These are phyloP conservation scores for Besnoitia besnoiti DNA, from an alignment of 169 alveolate species.

Conservation along the genomic window DNA sequence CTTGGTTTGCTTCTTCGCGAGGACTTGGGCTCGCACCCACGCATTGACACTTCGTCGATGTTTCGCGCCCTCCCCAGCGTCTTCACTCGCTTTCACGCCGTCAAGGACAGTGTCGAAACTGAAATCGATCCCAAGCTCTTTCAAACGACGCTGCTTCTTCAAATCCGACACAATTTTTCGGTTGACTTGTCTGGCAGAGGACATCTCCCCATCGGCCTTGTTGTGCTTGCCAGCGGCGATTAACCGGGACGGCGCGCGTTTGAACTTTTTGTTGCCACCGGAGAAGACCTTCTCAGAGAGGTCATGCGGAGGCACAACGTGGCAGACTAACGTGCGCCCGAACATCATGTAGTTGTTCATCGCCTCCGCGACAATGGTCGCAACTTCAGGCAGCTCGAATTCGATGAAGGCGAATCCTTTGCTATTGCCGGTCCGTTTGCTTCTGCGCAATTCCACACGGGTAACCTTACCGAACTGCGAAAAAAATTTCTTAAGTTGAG, in stretches of 20 bases:
- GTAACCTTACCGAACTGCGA: constrained; percentile 67
- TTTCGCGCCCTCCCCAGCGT: constrained; percentile 4
- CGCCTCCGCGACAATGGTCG: constrained; percentile 86
- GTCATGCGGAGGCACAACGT: background rate
- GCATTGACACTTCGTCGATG: background rate
- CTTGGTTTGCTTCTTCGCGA: background rate
- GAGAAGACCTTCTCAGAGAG: background rate
- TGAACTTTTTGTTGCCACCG: background rate
- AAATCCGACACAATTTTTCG: background rate
- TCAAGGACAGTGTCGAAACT: background rate
- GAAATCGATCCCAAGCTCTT: constrained; percentile 37
- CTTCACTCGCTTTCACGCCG: background rate
- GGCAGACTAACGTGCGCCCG: constrained; percentile 70
- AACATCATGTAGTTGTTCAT: constrained; percentile 86
- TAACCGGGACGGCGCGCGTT: background rate
- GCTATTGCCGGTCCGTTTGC: constrained; percentile 62
- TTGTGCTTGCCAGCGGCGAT: constrained; percentile 29
- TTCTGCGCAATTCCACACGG: constrained; percentile 57
- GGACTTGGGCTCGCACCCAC: background rate
- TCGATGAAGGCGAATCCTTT: constrained; percentile 71
- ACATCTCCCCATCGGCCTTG: constrained; percentile 20
- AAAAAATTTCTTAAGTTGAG: constrained; percentile 52
- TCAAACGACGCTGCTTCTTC: background rate
- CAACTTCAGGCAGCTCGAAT: constrained; percentile 84
- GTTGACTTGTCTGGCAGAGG: constrained; percentile 28